A percentile compares a stretch with the other conserved stretches of the same genome.
These are phyloP conservation scores for Saccharomycopsis fermentans DNA, from an alignment of 805 yeast genomes.

Conservation along the genomic window DNA sequence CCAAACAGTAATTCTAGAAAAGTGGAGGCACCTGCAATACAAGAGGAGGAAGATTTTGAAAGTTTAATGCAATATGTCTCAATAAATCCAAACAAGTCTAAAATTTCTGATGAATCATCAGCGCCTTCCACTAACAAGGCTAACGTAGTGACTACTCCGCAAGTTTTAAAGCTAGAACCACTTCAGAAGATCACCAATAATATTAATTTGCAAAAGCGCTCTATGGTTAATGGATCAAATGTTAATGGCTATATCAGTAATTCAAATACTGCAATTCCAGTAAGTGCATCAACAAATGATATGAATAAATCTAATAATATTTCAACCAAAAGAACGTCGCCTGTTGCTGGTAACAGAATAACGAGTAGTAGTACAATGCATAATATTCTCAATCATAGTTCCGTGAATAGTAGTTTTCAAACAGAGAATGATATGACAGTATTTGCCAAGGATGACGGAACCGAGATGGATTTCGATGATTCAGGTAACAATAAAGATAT, in stretches of 20 bases:
- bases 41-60: constrained; percentile 1
- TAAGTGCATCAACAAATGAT: neutral
- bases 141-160: neutral
- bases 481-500: constrained; percentile 19
- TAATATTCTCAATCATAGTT: constrained; percentile 1
- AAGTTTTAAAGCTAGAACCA: neutral
- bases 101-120: neutral
- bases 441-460: constrained; percentile 22
- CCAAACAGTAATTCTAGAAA: neutral
- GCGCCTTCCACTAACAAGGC: neutral
- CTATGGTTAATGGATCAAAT: neutral
- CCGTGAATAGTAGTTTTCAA: constrained; percentile 5
- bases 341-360: neutral
- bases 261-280: neutral
- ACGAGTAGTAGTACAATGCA: neutral
- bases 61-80: neutral
- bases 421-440: constrained; percentile 24
- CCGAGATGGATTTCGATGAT: constrained; percentile 11
- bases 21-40: constrained; percentile 4
- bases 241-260: neutral
- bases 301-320: neutral
- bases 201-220: neutral
- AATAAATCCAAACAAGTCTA: neutral
- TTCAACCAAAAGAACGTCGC: neutral
- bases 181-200: neutral